phyloP scores from a whole-genome alignment of 2,329 filamentous ascomycete species.

The Lasiodiplodia hormozganensis region DNA sequence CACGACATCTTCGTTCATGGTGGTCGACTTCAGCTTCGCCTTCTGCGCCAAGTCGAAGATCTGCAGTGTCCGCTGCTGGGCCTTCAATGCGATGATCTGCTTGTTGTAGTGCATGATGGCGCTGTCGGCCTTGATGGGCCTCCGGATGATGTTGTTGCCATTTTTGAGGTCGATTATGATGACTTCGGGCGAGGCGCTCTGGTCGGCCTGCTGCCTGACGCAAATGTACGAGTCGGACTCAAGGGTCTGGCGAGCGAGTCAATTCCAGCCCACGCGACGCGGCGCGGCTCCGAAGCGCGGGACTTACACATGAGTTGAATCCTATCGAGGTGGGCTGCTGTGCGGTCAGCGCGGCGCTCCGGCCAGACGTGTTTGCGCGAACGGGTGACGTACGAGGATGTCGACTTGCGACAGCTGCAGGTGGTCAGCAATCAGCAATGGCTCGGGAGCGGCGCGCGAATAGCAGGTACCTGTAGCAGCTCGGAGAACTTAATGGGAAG shows the following conservation, averaged over 20 bases:
- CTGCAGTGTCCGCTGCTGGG: slow-evolving; percentile 91
- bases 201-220: slow-evolving; percentile 82
- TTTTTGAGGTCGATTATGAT: slow-evolving; percentile 99
- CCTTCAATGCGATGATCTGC: slow-evolving; percentile 96
- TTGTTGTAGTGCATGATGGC: slow-evolving; percentile 99
- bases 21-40: slow-evolving; percentile 94
- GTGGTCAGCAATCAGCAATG: slow-evolving; percentile 40
- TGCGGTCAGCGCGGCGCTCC: slow-evolving; percentile 38
- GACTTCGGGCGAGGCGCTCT: slow-evolving; percentile 85
- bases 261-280: slow-evolving; percentile 25
- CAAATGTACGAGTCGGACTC: slow-evolving; percentile 98
- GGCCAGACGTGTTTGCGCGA: slow-evolving; percentile 26
- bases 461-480: slow-evolving; percentile 72
- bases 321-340: slow-evolving; percentile 73
- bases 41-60: slow-evolving; percentile 96
- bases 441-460: slow-evolving; percentile 15
- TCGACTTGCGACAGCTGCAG: slow-evolving; percentile 54
- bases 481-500: slow-evolving; percentile 94
- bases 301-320: slow-evolving; percentile 84
- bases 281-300: background rate
- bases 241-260: slow-evolving; percentile 71
- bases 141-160: slow-evolving; percentile 90
- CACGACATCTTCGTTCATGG: slow-evolving; percentile 95
- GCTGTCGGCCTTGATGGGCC: slow-evolving; percentile 98
- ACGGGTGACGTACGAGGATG: slow-evolving; percentile 52